These are phyloP conservation scores for Nelumbo lutea DNA, from an alignment of 164 flowering plant species.

Conservation along the genomic window DNA sequence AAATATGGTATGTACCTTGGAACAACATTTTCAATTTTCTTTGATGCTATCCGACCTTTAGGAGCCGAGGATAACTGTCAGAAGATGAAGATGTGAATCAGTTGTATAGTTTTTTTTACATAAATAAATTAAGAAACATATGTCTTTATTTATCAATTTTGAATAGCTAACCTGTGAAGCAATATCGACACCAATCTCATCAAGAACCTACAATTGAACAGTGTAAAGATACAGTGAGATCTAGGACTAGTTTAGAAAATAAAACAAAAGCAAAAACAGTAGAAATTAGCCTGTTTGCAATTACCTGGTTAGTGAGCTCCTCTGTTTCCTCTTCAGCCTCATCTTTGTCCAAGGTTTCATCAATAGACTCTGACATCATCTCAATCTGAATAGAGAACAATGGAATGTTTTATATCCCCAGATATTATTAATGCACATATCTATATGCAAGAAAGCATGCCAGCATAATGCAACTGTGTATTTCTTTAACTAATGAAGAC, in stretches of 20 bases:
- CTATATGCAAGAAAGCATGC: too few species aligned
- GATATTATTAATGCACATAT: too few species aligned
- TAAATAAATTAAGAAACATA: neutral
- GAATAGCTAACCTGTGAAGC: conserved; percentile 76
- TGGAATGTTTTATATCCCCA: neutral
- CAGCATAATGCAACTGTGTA: too few species aligned
- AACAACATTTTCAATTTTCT: conserved; percentile 44
- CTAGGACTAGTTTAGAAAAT: neutral
- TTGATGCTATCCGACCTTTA: conserved; percentile 68
- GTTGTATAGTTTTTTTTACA: neutral
- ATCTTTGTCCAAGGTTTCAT: conserved; percentile 86
- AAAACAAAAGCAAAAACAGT: neutral
- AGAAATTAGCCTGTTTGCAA: neutral
- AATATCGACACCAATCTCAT: conserved; percentile 92
- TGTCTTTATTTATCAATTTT: neutral
- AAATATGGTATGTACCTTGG: conserved; percentile 31
- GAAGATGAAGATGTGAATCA: conserved; percentile 1
- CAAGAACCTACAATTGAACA: conserved; percentile 54
- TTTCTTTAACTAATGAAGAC: too few species aligned
- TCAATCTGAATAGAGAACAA: conserved; percentile 48
- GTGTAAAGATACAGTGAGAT: neutral
- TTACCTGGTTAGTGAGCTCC: conserved; percentile 88
- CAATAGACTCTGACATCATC: conserved; percentile 93
- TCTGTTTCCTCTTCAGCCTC: conserved; percentile 97
- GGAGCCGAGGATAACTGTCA: conserved; percentile 88